Percentiles rank a stretch among this genome's conserved stretches.
Conservation (phyloP, 2,329 filamentous ascomycete genomes). For the Colletotrichum sp. region DNA sequence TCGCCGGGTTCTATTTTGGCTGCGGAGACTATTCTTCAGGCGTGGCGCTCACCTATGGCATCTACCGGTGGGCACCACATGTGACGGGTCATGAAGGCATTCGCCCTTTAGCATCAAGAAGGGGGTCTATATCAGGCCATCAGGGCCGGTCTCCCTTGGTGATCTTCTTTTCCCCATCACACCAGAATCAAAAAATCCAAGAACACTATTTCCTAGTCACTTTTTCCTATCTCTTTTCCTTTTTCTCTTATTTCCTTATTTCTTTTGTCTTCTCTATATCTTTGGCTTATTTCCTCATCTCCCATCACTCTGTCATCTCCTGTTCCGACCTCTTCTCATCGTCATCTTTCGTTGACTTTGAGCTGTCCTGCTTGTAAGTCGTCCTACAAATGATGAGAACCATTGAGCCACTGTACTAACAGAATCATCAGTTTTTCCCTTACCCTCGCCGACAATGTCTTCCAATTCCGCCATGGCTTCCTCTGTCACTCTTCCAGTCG, state of each 20-base stretch:
- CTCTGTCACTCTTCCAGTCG: constrained; percentile 1
- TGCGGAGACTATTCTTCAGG: background rate
- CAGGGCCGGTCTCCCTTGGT: background rate
- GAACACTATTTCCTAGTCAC: background rate
- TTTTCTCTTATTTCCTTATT: constrained; percentile 2
- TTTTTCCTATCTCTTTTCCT: background rate
- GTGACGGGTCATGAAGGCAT: background rate
- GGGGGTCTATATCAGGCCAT: constrained; percentile 5
- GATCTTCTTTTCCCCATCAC: background rate
- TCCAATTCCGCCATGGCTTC: background rate
- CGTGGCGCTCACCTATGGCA: background rate
- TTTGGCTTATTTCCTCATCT: background rate
- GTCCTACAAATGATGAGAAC: background rate
- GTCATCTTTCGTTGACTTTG: background rate
- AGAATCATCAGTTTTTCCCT: background rate
- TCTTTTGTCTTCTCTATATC: background rate
- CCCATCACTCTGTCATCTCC: background rate
- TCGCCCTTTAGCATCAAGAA: background rate
- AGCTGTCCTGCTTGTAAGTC: background rate
- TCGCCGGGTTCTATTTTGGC: constrained; percentile 2
- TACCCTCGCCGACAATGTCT: background rate
- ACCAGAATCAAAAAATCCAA: background rate
- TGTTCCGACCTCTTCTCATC: background rate
- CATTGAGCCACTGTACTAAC: background rate
- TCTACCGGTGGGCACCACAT: background rate